These are phyloP conservation scores for Ocimum tenuiflorum DNA, from an alignment of 257 asterid genomes.

Conservation along the genomic window DNA sequence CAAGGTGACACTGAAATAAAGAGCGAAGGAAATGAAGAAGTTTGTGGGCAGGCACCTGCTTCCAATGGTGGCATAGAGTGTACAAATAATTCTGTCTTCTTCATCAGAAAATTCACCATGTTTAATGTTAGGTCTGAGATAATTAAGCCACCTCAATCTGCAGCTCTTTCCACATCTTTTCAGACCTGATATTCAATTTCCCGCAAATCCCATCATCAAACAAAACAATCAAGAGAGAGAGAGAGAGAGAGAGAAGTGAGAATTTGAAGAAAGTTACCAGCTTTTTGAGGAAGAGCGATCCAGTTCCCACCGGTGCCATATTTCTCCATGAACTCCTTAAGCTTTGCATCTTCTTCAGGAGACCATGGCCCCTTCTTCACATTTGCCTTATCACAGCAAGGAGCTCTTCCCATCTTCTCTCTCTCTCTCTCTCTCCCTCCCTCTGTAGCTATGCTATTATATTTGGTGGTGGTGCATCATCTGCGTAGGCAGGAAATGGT, in stretches of 20 bases:
- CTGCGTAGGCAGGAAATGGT: slow-evolving; percentile 16
- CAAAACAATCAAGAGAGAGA: too few species aligned
- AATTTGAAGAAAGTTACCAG: slow-evolving; percentile 23
- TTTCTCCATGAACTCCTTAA: slow-evolving; percentile 68
- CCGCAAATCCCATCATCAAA: slow-evolving; percentile 21
- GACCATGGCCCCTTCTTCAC: slow-evolving; percentile 98
- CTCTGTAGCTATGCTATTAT: not conserved
- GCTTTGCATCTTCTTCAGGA: slow-evolving; percentile 89
- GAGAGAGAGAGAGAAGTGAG: too few species aligned
- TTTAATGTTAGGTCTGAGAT: slow-evolving; percentile 73
- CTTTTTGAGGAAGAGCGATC: slow-evolving; percentile 87
- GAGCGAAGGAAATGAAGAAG: too few species aligned
- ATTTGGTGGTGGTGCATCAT: slow-evolving; percentile 1
- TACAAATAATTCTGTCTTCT: slow-evolving; percentile 69
- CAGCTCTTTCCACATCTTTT: slow-evolving; percentile 36
- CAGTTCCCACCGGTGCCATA: slow-evolving; percentile 77
- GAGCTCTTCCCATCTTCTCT: slow-evolving; percentile 79
- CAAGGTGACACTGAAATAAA: too few species aligned
- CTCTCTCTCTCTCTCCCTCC: slow-evolving; percentile 10
- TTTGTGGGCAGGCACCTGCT: slow-evolving; percentile 46
- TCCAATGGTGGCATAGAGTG: slow-evolving; percentile 71
- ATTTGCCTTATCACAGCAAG: slow-evolving; percentile 87
- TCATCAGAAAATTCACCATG: slow-evolving; percentile 90
- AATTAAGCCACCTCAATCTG: slow-evolving; percentile 87
- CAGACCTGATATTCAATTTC: slow-evolving; percentile 31